A percentile compares a stretch with the other conserved stretches of the same genome.
Conservation (phyloP, 2,329 filamentous ascomycete genomes). For the Penicillium sp. region DNA sequence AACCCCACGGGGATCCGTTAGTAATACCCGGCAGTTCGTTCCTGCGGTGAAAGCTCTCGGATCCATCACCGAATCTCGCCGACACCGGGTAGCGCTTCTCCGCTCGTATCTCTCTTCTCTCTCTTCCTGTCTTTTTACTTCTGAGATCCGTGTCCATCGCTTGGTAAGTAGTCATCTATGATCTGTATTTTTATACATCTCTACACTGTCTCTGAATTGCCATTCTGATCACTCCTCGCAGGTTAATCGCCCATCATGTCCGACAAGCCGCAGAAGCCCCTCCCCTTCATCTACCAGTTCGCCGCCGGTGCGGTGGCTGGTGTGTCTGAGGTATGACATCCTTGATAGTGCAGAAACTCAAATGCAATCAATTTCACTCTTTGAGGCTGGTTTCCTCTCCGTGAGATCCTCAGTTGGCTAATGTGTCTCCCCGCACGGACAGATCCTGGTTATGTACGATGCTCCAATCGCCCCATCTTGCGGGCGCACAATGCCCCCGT, state of each 20-base stretch:
- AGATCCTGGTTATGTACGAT: constrained; percentile 33
- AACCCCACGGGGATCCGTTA: constrained; percentile 16
- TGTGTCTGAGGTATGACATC: constrained; percentile 80
- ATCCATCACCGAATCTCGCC: constrained; percentile 22
- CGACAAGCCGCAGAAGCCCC: constrained; percentile 64
- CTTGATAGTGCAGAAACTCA: neutral
- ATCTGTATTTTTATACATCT: neutral
- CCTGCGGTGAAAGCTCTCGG: constrained; percentile 10
- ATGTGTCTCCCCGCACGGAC: constrained; percentile 21
- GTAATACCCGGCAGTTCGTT: constrained; percentile 14
- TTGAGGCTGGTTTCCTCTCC: neutral
- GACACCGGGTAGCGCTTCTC: constrained; percentile 19
- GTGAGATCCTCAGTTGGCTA: constrained; percentile 13
- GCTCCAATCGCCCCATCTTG: neutral
- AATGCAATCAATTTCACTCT: neutral
- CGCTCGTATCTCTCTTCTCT: constrained; percentile 8
- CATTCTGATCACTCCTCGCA: neutral
- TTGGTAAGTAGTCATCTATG: constrained; percentile 3
- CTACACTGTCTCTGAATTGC: neutral
- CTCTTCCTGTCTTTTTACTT: neutral
- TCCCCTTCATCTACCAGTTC: constrained; percentile 94
- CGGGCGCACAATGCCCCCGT: neutral
- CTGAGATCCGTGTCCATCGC: constrained; percentile 1
- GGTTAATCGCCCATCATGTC: constrained; percentile 56
- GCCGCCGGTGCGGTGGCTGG: constrained; percentile 93